Base-by-base conservation (phyloP, 345 rosid species). In the Salix dunnii region DNA sequence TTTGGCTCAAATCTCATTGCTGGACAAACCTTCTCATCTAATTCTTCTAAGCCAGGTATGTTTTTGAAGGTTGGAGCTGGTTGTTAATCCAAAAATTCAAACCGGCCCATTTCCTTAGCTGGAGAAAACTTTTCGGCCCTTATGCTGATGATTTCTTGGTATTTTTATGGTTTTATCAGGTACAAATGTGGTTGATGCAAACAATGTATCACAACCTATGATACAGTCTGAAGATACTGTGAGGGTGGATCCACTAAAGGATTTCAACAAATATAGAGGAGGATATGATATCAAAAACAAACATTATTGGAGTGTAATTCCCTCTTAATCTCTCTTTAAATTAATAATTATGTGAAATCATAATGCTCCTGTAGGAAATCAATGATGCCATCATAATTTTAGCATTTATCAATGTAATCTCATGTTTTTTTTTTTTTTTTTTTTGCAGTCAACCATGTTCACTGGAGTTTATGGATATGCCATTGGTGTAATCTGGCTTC, bases 221-320 rank as follows among this genome's bases (percentile, higher is more conserved):
- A 58, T 27, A 20, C 78, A 72, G 20, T 25, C 68, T 21, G 91
- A 86, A 53, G 82, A 78, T 42, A 90, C 93, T 1, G 87, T 80
- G 43, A 85, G 95, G 67, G 84, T 83, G 27, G 95, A 91, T 70
- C 95, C 92, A 9, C 75, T 91, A 0, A 83, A 88, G 58, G 51
- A 62, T 51, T 72, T 89, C 35, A 86, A 85, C 33, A 85, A 91
- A 71, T 89, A 89, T 60, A 88, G 86, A 79, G 95, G 95, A 75
- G 95, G 95, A 27, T 91, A 67, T 75, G 85, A 91, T 84, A 80
- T 90, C 68, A 90, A 88, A 75, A 86, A 86, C 87, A 81, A 76
- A 72, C 91, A 91, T 58, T 91, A 91, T 40, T 91, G 96, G 93
- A 91, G 87, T 81, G 96, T 91, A 89, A 88, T 72, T 64, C 66